These are phyloP conservation scores for Rhazya stricta DNA, from an alignment of 257 asterid genomes.

Conservation along the genomic window DNA sequence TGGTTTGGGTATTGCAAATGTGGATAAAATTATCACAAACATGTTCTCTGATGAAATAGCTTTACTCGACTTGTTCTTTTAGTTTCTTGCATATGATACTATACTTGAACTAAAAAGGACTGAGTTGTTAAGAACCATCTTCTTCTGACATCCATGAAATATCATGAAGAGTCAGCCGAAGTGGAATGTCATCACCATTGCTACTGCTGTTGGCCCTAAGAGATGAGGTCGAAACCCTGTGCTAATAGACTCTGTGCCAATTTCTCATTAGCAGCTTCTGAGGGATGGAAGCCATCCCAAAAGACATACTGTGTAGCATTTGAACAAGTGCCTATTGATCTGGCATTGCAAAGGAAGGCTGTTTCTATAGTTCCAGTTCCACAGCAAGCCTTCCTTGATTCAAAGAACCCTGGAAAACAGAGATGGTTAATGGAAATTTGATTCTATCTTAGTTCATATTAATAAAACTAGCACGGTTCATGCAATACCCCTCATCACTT, in stretches of 20 bases:
- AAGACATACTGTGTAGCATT: conserved; percentile 69
- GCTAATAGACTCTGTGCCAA: conserved; percentile 56
- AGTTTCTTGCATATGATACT: not conserved
- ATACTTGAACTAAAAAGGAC: not conserved
- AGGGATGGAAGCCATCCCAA: conserved; percentile 85
- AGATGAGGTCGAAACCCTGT: conserved; percentile 69
- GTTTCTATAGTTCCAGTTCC: conserved; percentile 72
- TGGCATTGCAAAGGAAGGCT: conserved; percentile 53
- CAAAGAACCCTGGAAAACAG: conserved; percentile 52
- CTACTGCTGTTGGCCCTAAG: conserved; percentile 24
- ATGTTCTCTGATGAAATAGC: conserved; percentile 1
- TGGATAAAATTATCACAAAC: not conserved
- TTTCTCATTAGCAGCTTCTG: conserved; percentile 62
- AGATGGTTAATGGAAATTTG: not conserved
- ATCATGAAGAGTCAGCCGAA: conserved; percentile 6
- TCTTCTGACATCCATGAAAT: conserved; percentile 1
- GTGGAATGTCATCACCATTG: conserved; percentile 16
- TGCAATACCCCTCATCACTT: not conserved
- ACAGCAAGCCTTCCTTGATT: conserved; percentile 71
- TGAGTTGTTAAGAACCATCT: conserved; percentile 1
- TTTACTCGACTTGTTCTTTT: not conserved
- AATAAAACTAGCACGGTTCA: not conserved
- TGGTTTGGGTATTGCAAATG: not conserved
- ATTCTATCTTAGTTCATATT: not conserved
- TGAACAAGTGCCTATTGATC: conserved; percentile 70